Conservation (phyloP, 495 filamentous ascomycete genomes). For the Aspergillus haitiensis region DNA sequence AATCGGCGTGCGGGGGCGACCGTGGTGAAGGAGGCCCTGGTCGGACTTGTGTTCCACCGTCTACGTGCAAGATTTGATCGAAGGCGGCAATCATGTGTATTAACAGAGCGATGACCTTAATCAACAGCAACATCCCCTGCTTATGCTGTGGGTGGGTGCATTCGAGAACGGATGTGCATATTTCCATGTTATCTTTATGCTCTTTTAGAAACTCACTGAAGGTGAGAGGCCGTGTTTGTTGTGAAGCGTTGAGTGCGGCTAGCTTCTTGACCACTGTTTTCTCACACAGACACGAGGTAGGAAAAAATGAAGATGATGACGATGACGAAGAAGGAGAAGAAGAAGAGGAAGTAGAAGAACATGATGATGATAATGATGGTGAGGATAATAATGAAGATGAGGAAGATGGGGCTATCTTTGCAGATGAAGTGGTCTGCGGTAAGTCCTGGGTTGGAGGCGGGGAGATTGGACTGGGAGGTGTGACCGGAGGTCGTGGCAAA, state of each 20-base stretch:
- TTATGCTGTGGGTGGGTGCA: slow-evolving; percentile 6
- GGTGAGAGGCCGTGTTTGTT: background rate
- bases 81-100: slow-evolving; percentile 11
- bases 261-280: slow-evolving; percentile 1
- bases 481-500: background rate
- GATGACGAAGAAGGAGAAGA: background rate
- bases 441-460: slow-evolving; percentile 1
- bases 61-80: slow-evolving; percentile 10
- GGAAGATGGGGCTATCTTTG: background rate
- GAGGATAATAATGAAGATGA: background rate
- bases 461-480: slow-evolving; percentile 8
- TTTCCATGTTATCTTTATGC: slow-evolving; percentile 8
- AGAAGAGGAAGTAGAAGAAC: background rate
- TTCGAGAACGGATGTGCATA: slow-evolving; percentile 12
- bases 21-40: background rate
- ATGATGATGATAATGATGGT: no score
- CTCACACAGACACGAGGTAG: background rate
- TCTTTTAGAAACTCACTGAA: slow-evolving; percentile 11
- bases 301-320: background rate
- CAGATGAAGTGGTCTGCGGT: background rate
- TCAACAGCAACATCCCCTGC: slow-evolving; percentile 3
- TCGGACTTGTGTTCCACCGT: background rate
- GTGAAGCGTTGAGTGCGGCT: background rate
- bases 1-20: background rate
- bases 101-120: slow-evolving; percentile 10